Base-by-base conservation (phyloP, 2,329 filamentous ascomycete species). In the Periglandula ipomoeae region DNA sequence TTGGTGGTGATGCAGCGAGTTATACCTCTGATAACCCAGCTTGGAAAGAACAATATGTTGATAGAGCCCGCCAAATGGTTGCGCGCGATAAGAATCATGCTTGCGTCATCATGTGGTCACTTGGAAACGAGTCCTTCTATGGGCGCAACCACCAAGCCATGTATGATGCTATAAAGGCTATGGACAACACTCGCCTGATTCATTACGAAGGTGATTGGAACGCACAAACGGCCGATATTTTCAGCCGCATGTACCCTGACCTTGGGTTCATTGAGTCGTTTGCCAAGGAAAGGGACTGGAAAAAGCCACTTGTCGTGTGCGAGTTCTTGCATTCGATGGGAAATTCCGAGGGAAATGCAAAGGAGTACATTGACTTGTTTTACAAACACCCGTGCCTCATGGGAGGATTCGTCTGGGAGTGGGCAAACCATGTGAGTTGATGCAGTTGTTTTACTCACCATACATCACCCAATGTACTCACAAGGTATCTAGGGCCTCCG, bases 111-210 rank as follows among this genome's bases (percentile, higher is more conserved):
- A 76, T 87, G 46, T 88, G 84, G 85, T 84, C 79, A 17, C 68
- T 88, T 0, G 84, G 84, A 0, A 88, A 87, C 50, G 84, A 87
- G 58, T 74, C 82, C 0, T 87, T 85, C 56, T 86, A 85, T 50
- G 84, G 84, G 0, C 66, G 68, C 1, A 87, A 87, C 51, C 81
- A 84, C 49, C 73, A 72, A 44, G 78, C 77, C 9, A 88, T 87
- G 84, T 82, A 82, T 50, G 69, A 81, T 4, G 80, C 73, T 61
- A 76, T 81, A 56, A 81, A 78, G 53, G 57, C 65, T 0, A 70
- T 75, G 11, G 83, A 86, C 50, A 58, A 66, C 1, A 78, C 71
- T 5, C 70, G 82, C 2, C 73, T 77, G 0, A 70, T 86, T 1
- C 83, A 87, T 57, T 86, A 86, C 55, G 82, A 86, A 57, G 77